Evolutionary conservation across 768 basidiomycete genomes (phyloP), one percentile per base, ranked within the genome.

Genomic region (Lactifluus piperatus): DNA sequence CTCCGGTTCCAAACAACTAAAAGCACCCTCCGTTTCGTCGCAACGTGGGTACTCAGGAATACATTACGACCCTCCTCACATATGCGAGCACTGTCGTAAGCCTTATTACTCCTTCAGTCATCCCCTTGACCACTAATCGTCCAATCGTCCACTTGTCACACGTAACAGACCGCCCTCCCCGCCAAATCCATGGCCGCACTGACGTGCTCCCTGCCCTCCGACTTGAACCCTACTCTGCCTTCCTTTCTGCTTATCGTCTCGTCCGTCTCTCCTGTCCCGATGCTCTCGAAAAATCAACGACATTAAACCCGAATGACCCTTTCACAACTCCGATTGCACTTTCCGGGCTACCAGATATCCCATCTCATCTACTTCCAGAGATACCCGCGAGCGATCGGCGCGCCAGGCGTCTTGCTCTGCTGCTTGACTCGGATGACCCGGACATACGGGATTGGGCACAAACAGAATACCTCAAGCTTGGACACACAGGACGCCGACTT

Each of bases 151-250:
- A 29, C 37, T 18, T 37, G 22, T 34, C 14, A 6, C 37, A 6
- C 8, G 18, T 29, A 24, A 43, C n/a, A 65, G 64, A 63, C 16
- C 47, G 54, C 36, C 55, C 57, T 48, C 57, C 62, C 1, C 44
- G 57, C 20, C 56, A 58, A 24, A 57, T 63, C 7, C 64, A 65
- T 30, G 64, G 62, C 24, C 64, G 64, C n/a, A 65, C 62, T 0
- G 64, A 65, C 36, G 58, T 65, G 16, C 62, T 65, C 29, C 64
- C 64, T 3, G 64, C 64, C 10, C 64, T 65, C 18, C 64, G 62
- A 39, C 57, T 65, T 24, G 62, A 65, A 39, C 62, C 64, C 16
- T 51, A 60, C 16, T 65, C 64, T 24, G 57, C 64, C 27, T 65
- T 65, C 45, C 58, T 64, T 20, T 57, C 64, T 27, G 62, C 64